These are phyloP conservation scores for Aspergillus quadrilineatus DNA, from an alignment of 2,329 filamentous ascomycete species.

Conservation along the genomic window DNA sequence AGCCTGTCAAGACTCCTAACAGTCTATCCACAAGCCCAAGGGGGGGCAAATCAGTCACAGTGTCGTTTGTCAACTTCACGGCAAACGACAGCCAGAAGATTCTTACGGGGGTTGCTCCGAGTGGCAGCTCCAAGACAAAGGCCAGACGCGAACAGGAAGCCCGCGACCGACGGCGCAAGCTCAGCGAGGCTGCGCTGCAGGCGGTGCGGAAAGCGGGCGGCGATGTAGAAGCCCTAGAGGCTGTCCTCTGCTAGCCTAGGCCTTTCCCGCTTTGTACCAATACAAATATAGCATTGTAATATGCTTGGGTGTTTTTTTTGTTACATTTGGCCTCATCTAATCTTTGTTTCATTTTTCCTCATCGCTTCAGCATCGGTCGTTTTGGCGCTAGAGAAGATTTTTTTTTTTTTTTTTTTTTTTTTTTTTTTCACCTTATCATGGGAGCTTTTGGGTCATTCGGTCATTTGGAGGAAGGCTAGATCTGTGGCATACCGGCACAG, in stretches of 20 bases:
- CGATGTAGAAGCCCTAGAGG: conserved; percentile 46
- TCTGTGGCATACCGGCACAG: conserved; percentile 6
- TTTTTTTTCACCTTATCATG: background rate
- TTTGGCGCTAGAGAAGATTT: conserved; percentile 20
- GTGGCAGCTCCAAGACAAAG: conserved; percentile 90
- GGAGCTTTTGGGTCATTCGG: background rate
- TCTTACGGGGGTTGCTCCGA: conserved; percentile 86
- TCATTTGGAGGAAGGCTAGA: conserved; percentile 8
- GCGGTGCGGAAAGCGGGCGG: conserved; percentile 48
- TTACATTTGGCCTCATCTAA: conserved; percentile 6
- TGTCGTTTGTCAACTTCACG: conserved; percentile 86
- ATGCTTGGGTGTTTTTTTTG: conserved; percentile 13
- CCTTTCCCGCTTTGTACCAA: conserved; percentile 9
- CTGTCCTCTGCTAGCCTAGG: conserved; percentile 36
- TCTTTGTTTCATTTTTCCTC: conserved; percentile 18
- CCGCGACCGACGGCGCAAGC: conserved; percentile 64
- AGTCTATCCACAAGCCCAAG: conserved; percentile 31
- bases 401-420: background rate
- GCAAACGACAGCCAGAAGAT: conserved; percentile 74
- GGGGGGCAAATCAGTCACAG: conserved; percentile 46
- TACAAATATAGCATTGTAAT: conserved; percentile 14
- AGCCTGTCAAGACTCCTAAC: conserved; percentile 31
- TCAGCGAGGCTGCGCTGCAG: conserved; percentile 44
- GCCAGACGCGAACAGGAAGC: conserved; percentile 88
- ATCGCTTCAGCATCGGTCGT: conserved; percentile 28